Percentiles rank a stretch among this genome's conserved stretches.
Conservation (phyloP, 257 asterid genomes). For the Coffea canephora region DNA sequence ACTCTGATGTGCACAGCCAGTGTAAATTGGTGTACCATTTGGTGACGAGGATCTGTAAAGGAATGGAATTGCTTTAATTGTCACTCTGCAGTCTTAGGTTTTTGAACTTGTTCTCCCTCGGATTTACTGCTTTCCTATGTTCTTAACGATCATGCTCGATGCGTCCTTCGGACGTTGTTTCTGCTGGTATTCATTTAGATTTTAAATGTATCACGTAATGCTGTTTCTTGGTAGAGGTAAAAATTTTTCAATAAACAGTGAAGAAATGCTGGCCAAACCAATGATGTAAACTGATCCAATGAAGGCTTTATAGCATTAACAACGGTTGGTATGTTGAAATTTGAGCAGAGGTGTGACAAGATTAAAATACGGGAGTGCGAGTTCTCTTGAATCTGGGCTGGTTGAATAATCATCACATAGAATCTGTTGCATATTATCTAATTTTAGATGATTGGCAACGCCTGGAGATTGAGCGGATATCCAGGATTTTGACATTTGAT, state of each 20-base stretch:
- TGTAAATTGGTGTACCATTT: slow-evolving; percentile 14
- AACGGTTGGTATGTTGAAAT: background rate
- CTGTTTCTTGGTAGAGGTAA: background rate
- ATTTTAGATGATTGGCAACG: no score
- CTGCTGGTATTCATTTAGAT: background rate
- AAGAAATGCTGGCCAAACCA: background rate
- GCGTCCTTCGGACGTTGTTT: background rate
- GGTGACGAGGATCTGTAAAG: background rate
- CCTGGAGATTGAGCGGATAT: no score
- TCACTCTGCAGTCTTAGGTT: background rate
- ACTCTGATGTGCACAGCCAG: background rate
- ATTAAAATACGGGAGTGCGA: background rate
- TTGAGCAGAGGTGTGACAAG: background rate
- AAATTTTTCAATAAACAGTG: no score
- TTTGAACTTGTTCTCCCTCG: background rate
- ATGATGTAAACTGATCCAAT: no score
- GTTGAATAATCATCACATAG: background rate
- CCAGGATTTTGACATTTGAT: no score
- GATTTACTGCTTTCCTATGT: background rate
- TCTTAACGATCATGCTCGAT: background rate
- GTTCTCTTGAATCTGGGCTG: background rate
- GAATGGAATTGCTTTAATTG: background rate
- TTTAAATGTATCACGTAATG: background rate
- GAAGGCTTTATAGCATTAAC: background rate
- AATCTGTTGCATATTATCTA: no score